Conservation (phyloP, 768 basidiomycete species). For the Leccinum rimulosum region DNA sequence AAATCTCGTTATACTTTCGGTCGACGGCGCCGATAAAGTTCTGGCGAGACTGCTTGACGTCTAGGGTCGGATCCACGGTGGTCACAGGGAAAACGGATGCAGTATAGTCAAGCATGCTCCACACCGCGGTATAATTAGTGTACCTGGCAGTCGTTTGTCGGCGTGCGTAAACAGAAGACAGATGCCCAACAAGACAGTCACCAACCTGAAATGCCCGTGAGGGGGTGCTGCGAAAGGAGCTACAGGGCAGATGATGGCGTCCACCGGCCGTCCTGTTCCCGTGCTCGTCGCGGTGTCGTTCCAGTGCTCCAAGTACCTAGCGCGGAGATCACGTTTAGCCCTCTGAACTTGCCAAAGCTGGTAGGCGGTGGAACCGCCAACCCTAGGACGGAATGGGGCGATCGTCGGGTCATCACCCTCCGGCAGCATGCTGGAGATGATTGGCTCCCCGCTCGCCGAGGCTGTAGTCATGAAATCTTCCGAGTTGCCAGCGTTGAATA, state of each 20-base stretch:
- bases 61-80: slow-evolving; percentile 51
- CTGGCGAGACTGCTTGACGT: slow-evolving; percentile 43
- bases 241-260: too few relatives aligned
- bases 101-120: slow-evolving; percentile 69
- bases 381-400: slow-evolving; percentile 15
- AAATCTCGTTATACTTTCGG: slow-evolving; percentile 47
- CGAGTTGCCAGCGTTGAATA: slow-evolving; percentile 46
- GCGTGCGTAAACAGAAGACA: not conserved
- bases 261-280: too few relatives aligned
- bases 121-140: slow-evolving; percentile 56
- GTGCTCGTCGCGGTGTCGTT: too few relatives aligned
- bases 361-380: too few relatives aligned
- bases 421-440: slow-evolving; percentile 47
- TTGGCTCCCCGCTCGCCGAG: slow-evolving; percentile 50
- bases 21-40: slow-evolving; percentile 50
- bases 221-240: slow-evolving; percentile 33
- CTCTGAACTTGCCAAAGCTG: too few relatives aligned
- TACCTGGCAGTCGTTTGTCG: slow-evolving; percentile 32
- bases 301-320: too few relatives aligned
- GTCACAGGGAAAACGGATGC: slow-evolving; percentile 64
- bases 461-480: slow-evolving; percentile 45
- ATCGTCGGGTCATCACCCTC: slow-evolving; percentile 23
- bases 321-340: too few relatives aligned
- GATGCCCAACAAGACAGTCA: not conserved
- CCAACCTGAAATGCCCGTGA: slow-evolving; percentile 57